phyloP scores from a whole-genome alignment of 305 asterid genomes.

The Euphrasia arctica region DNA sequence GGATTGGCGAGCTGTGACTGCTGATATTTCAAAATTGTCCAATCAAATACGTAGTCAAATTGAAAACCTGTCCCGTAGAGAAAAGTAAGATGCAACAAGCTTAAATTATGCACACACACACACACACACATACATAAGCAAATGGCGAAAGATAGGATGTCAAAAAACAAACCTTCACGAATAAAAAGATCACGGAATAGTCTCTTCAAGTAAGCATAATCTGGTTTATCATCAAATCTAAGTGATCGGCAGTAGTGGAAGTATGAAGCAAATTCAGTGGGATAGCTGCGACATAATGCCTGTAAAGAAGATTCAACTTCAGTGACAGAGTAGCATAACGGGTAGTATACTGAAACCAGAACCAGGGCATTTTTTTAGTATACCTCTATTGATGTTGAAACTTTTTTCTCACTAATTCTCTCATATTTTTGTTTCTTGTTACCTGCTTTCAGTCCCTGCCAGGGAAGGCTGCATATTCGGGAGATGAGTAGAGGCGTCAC shows the following conservation, averaged over 20 bases:
- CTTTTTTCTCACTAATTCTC: constrained; percentile 86
- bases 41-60: constrained; percentile 84
- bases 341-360: constrained; percentile 19
- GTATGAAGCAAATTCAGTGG: constrained; percentile 90
- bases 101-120: neutral
- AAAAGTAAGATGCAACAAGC: neutral
- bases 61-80: constrained; percentile 63
- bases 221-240: constrained; percentile 87
- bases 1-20: constrained; percentile 88
- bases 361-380: constrained; percentile 14
- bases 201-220: constrained; percentile 86
- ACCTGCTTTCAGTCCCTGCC: constrained; percentile 97
- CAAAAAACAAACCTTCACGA: constrained; percentile 62
- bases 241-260: constrained; percentile 95
- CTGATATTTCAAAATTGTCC: constrained; percentile 91
- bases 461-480: constrained; percentile 72
- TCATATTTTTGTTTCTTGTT: constrained; percentile 93
- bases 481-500: constrained; percentile 29
- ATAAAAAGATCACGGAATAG: constrained; percentile 87
- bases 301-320: constrained; percentile 26
- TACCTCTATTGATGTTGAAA: constrained; percentile 92
- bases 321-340: constrained; percentile 25
- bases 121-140: neutral
- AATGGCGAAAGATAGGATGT: neutral
- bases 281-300: constrained; percentile 83